Conservation (phyloP, 768 basidiomycete genomes). For the Lactarius tabidus region DNA sequence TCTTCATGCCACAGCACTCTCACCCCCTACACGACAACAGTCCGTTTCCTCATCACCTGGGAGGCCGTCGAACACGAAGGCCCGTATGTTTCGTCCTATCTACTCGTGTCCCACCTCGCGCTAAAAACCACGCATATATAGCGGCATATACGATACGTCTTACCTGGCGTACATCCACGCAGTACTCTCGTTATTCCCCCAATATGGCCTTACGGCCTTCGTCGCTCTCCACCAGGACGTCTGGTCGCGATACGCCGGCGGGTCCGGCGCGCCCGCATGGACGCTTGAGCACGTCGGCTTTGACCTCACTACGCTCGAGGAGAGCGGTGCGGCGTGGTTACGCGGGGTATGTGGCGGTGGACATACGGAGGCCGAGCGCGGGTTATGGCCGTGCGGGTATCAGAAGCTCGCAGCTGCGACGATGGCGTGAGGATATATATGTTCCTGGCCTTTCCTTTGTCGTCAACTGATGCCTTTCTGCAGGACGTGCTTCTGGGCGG, state of each 20-base stretch:
- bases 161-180: constrained; percentile 77
- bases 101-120: neutral
- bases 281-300: constrained; percentile 85
- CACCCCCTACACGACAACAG: constrained; percentile 36
- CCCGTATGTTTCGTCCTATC: constrained; percentile 54
- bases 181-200: constrained; percentile 63
- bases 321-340: constrained; percentile 84
- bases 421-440: constrained; percentile 88
- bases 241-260: constrained; percentile 92
- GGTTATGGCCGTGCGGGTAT: constrained; percentile 92
- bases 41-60: constrained; percentile 94
- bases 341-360: constrained; percentile 74
- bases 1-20: neutral
- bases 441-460: constrained; percentile 22
- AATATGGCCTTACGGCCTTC: constrained; percentile 70
- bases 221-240: constrained; percentile 91
- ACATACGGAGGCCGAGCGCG: constrained; percentile 70
- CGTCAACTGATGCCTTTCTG: neutral
- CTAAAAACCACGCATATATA: constrained; percentile 38
- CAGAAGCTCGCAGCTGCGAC: constrained; percentile 91
- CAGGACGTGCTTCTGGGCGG: constrained; percentile 93
- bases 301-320: constrained; percentile 73
- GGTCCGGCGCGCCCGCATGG: constrained; percentile 97
- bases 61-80: constrained; percentile 94
- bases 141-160: constrained; percentile 78